Conservation (phyloP, 2,329 filamentous ascomycete species). For the Colletotrichum melonis region DNA sequence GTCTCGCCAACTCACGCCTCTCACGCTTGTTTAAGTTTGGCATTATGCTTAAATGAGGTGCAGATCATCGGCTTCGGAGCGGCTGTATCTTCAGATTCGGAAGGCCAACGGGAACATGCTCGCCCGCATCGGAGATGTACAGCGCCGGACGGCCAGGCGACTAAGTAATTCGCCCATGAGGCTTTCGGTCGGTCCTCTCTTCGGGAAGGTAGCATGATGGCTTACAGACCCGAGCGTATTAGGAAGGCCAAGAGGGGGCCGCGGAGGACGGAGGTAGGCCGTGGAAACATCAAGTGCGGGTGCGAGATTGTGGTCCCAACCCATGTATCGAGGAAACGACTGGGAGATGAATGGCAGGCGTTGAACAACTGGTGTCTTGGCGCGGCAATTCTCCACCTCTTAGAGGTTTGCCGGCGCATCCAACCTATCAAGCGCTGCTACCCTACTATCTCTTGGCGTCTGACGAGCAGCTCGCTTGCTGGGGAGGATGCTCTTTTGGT, state of each 20-base stretch:
- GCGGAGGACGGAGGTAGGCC: neutral
- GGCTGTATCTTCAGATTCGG: slow-evolving; percentile 22
- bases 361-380: slow-evolving; percentile 1
- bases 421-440: slow-evolving; percentile 5
- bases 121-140: neutral
- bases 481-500: neutral
- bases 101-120: slow-evolving; percentile 12
- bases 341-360: neutral
- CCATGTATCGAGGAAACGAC: slow-evolving; percentile 4
- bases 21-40: neutral
- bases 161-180: neutral
- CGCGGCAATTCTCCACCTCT: slow-evolving; percentile 30
- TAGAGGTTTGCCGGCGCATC: neutral
- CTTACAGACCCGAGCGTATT: slow-evolving; percentile 11
- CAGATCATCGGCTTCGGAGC: slow-evolving; percentile 3
- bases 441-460: slow-evolving; percentile 25
- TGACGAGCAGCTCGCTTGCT: neutral
- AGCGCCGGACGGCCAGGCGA: neutral
- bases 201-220: slow-evolving; percentile 26
- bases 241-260: slow-evolving; percentile 11
- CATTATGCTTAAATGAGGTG: slow-evolving; percentile 3
- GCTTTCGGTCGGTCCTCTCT: slow-evolving; percentile 4
- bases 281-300: neutral
- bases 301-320: neutral
- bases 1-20: neutral